Evolutionary conservation across 1,284 basidiomycete species (phyloP), one percentile per base, ranked within the genome.

Genomic region (Ustilago xerochloae): DNA sequence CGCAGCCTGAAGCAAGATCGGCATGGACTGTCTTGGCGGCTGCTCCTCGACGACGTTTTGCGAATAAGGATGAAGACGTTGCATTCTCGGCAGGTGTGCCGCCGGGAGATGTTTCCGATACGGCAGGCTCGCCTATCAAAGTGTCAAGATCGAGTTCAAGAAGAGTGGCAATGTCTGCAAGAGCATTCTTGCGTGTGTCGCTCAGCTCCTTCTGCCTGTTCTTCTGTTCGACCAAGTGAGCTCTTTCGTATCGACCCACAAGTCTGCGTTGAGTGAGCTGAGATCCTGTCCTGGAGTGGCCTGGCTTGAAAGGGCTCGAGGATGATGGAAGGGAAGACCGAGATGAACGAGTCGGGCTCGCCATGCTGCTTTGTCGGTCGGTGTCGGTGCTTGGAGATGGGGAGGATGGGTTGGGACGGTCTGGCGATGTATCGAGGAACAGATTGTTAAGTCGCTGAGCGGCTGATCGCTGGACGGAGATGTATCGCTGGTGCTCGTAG

Each of bases 221-320:
- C 59, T 78, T 72, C 35, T 76, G 72, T 51, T 80, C 80, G n/a
- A 67, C 75, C 3, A 81, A 60, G 18, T 78, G 70, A 4, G 70
- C 68, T 0, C 79, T 61, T 36, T 81, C 80, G 22, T 64, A 67
- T 8, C 71, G 50, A 13, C 77, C 80, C 6, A 80, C 64, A 26
- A 80, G 72, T 24, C 75, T 58, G 18, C 78, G 63, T 20, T 69
- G 60, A 2, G 72, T 75, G 32, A 68, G 60, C 26, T 69, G 67
- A 5, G 66, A 70, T 38, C 49, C 22, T 4, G 63, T 57, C 13
- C 72, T 50, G 26, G 63, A 62, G n/a, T 75, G 72, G 3, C 71
- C 59, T 0, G 61, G 58, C 33, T 63, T 74, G 55, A 69, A 65
- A 3, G 62, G 54, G 36, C 64, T 67, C 3, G 51, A 33, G 4